These are phyloP conservation scores for Flaveria bidentis DNA, from an alignment of 129 eudicot genomes.

Conservation along the genomic window DNA sequence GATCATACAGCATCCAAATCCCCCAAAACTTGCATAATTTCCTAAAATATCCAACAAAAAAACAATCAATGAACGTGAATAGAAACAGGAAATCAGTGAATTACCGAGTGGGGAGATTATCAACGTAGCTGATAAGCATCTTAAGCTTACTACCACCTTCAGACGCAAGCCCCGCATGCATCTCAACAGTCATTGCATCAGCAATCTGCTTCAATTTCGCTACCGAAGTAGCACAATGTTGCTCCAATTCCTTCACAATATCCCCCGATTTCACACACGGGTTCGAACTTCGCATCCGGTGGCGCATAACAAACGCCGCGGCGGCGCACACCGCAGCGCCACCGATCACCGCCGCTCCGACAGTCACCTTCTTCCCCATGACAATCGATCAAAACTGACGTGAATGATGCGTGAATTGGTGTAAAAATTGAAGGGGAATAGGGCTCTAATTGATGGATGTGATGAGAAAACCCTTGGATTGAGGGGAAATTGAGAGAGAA, in stretches of 20 bases:
- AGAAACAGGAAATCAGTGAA: neutral
- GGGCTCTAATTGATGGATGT: slow-evolving; percentile 11
- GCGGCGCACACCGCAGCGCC: slow-evolving; percentile 69
- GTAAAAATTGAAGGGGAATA: neutral
- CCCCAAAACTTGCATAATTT: neutral
- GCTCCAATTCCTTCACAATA: slow-evolving; percentile 70
- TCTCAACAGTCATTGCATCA: slow-evolving; percentile 84
- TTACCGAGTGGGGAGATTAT: slow-evolving; percentile 88
- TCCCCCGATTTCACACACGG: slow-evolving; percentile 50
- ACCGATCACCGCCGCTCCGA: slow-evolving; percentile 61
- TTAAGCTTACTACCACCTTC: slow-evolving; percentile 77
- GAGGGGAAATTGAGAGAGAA: neutral
- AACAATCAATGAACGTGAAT: neutral
- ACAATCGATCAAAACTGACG: neutral
- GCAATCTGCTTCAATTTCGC: slow-evolving; percentile 58
- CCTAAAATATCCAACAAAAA: neutral
- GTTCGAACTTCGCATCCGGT: slow-evolving; percentile 43
- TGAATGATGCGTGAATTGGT: neutral
- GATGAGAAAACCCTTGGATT: slow-evolving; percentile 26
- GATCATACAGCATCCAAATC: neutral
- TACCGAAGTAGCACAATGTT: slow-evolving; percentile 55
- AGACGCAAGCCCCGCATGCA: slow-evolving; percentile 85
- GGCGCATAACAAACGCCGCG: slow-evolving; percentile 56
- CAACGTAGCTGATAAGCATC: slow-evolving; percentile 88
- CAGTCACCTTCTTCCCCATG: slow-evolving; percentile 57